phyloP scores from a whole-genome alignment of 768 basidiomycete species.

The Lactifluus volemus region DNA sequence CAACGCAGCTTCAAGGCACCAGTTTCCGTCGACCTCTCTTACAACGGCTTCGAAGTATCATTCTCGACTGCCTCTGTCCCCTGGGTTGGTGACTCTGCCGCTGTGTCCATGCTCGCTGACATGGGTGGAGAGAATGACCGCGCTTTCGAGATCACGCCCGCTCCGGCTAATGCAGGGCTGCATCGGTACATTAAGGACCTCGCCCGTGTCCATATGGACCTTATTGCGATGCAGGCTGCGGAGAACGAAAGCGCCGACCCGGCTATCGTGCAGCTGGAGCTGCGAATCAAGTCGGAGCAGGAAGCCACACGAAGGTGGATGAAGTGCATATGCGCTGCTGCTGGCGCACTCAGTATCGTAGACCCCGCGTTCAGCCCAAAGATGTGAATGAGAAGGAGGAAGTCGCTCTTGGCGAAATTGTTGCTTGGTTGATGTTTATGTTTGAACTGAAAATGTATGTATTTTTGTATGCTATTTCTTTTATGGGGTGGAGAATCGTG shows the following conservation, averaged over 20 bases:
- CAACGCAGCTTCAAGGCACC: slow-evolving; percentile 8
- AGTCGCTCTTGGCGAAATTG: no score
- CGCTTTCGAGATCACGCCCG: slow-evolving; percentile 1
- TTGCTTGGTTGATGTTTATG: neutral
- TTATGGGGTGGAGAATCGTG: no score
- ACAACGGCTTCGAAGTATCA: slow-evolving; percentile 9
- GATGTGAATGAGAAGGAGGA: neutral
- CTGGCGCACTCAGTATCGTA: slow-evolving; percentile 8
- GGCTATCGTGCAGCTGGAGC: neutral
- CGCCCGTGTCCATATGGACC: slow-evolving; percentile 3
- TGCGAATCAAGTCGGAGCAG: slow-evolving; percentile 5
- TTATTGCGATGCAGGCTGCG: neutral
- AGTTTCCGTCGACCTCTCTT: slow-evolving; percentile 5
- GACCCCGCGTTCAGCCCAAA: slow-evolving; percentile 13
- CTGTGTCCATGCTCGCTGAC: neutral
- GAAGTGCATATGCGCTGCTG: neutral
- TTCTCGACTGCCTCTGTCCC: slow-evolving; percentile 2
- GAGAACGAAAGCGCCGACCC: neutral
- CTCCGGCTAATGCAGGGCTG: neutral
- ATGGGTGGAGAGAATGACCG: neutral
- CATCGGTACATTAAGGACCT: slow-evolving; percentile 12
- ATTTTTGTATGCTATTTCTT: no score
- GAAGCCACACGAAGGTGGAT: slow-evolving; percentile 4
- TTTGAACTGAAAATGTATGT: no score
- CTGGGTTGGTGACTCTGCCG: neutral